phyloP scores from a whole-genome alignment of 75 land plant species.

The Gnetum montanum region DNA sequence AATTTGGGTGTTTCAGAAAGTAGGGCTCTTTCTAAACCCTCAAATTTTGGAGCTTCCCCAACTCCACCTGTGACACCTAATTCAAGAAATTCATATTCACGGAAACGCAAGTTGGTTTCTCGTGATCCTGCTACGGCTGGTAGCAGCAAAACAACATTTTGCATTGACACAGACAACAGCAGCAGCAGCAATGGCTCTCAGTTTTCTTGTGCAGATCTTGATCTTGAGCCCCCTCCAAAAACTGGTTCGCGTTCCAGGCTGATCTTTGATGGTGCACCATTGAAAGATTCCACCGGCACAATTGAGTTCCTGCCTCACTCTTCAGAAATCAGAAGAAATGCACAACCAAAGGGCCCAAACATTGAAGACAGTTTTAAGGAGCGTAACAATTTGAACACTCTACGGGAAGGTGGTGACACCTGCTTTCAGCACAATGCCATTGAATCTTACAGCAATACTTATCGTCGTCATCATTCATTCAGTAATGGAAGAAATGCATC shows the following conservation, averaged over 20 bases:
- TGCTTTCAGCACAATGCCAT: no score
- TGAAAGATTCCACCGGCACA: not conserved
- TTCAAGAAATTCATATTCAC: no score
- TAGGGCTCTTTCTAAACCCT: not conserved
- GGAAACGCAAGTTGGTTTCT: slow-evolving; percentile 2
- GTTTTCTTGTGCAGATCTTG: not conserved
- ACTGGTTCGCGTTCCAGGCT: not conserved
- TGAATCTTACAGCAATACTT: no score
- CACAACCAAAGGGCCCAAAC: no score
- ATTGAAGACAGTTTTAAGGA: no score
- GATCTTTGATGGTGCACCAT: not conserved
- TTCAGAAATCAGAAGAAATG: no score
- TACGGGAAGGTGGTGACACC: no score
- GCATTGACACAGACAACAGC: not conserved
- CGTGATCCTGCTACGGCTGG: not conserved
- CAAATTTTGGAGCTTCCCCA: not conserved
- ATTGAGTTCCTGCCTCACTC: no score
- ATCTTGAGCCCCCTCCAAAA: not conserved
- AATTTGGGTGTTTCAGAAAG: not conserved
- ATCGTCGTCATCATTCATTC: no score
- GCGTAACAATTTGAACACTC: no score
- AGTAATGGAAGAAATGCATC: no score
- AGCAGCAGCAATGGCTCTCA: not conserved
- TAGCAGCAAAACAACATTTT: not conserved
- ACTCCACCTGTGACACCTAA: not conserved